Conservation (phyloP, 2,329 filamentous ascomycete species). For the Talaromyces sp. region DNA sequence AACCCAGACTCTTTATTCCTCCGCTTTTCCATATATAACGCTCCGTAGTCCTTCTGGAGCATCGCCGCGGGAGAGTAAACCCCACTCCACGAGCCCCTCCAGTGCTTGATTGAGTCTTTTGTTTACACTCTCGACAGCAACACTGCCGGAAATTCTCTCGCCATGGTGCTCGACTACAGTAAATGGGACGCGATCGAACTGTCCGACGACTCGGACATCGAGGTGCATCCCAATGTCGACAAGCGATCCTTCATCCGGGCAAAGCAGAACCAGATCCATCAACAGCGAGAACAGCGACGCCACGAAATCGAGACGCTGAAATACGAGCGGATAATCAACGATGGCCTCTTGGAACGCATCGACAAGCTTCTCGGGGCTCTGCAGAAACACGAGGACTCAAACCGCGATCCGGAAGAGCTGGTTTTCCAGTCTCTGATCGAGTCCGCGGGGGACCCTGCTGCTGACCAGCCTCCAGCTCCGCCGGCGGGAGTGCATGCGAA, state of each 20-base stretch:
- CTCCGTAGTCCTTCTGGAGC: neutral
- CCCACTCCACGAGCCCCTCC: neutral
- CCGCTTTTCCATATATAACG: neutral
- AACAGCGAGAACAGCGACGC: slow-evolving; percentile 78
- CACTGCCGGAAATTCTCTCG: slow-evolving; percentile 7
- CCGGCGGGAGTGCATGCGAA: slow-evolving; percentile 75
- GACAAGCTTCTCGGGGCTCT: slow-evolving; percentile 70
- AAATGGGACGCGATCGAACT: slow-evolving; percentile 81
- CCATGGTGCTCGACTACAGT: slow-evolving; percentile 59
- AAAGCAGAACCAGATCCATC: slow-evolving; percentile 95
- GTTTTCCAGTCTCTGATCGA: slow-evolving; percentile 89
- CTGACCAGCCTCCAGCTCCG: slow-evolving; percentile 69
- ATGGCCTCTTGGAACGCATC: slow-evolving; percentile 81
- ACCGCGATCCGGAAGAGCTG: slow-evolving; percentile 66
- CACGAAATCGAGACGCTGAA: slow-evolving; percentile 86
- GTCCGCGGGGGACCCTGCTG: slow-evolving; percentile 62
- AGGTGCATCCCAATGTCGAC: slow-evolving; percentile 98
- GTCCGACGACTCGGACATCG: slow-evolving; percentile 95
- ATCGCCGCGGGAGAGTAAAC: neutral
- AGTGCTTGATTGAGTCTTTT: neutral
- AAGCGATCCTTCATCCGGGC: slow-evolving; percentile 97
- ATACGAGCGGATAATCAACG: slow-evolving; percentile 86
- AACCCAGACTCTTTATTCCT: neutral
- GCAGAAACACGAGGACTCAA: slow-evolving; percentile 65
- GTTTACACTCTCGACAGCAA: neutral